Evolutionary conservation across 345 rosid species (phyloP).

Genomic region (Microthlaspi erraticum): DNA sequence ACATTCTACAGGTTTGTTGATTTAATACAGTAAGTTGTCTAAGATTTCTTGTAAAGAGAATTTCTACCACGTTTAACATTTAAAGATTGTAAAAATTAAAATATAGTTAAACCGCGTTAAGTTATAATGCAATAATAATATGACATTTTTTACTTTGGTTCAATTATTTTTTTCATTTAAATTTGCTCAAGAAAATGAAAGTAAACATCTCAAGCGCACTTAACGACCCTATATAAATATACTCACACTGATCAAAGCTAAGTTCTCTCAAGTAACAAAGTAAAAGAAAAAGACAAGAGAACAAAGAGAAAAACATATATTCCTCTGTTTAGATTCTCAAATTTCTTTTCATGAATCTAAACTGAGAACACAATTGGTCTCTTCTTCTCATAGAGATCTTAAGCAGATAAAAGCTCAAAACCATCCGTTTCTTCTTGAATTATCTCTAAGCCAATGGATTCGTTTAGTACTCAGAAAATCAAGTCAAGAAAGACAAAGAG

Average conservation of each 20-base stretch:
- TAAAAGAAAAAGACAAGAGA: slow-evolving; percentile 19
- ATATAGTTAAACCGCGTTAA: neutral
- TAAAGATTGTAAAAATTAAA: slow-evolving; percentile 9
- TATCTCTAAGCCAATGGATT: slow-evolving; percentile 56
- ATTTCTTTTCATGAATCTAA: slow-evolving; percentile 29
- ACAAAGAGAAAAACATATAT: slow-evolving; percentile 33
- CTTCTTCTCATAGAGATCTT: slow-evolving; percentile 26
- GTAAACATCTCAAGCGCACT: slow-evolving; percentile 28
- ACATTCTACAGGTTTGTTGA: slow-evolving; percentile 15
- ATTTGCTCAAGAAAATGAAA: neutral
- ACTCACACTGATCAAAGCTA: slow-evolving; percentile 32
- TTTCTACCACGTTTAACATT: slow-evolving; percentile 22
- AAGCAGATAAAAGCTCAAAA: slow-evolving; percentile 1
- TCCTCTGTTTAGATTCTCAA: slow-evolving; percentile 31
- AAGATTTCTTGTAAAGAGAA: neutral
- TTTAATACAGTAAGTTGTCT: neutral
- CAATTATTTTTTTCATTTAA: neutral
- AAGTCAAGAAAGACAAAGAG: slow-evolving; percentile 60
- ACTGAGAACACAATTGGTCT: slow-evolving; percentile 12
- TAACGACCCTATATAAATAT: slow-evolving; percentile 24
- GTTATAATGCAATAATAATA: neutral
- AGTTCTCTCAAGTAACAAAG: slow-evolving; percentile 36
- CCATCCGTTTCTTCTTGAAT: slow-evolving; percentile 8
- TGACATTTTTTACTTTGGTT: neutral
- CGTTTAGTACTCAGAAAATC: slow-evolving; percentile 49